Conservation (phyloP, 306 rosid genomes). For the Trifolium subterraneum region DNA sequence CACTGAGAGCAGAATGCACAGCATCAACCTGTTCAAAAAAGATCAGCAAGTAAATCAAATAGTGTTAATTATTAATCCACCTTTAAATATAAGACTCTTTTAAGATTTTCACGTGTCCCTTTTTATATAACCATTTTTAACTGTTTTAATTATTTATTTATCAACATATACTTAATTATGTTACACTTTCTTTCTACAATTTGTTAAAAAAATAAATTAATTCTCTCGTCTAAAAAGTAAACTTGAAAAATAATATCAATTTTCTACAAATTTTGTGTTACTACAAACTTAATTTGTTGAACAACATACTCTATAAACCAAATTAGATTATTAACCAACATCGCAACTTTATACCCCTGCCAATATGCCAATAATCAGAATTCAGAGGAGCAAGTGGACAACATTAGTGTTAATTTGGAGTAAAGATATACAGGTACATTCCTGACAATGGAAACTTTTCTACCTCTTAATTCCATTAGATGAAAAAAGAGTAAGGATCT, state of each 20-base stretch:
- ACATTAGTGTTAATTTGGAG: slow-evolving; percentile 1
- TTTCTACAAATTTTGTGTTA: background rate
- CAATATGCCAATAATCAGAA: slow-evolving; percentile 8
- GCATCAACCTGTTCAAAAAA: slow-evolving; percentile 74
- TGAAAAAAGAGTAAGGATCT: slow-evolving; percentile 13
- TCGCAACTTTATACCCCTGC: background rate
- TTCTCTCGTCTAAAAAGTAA: no score
- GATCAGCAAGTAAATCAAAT: background rate
- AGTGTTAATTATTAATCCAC: background rate
- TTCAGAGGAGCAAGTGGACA: slow-evolving; percentile 1
- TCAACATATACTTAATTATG: no score
- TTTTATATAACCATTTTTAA: background rate
- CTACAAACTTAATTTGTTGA: background rate
- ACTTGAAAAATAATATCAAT: background rate
- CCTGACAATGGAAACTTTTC: slow-evolving; percentile 1
- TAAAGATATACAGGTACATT: background rate
- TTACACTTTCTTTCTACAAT: background rate
- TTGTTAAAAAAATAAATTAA: background rate
- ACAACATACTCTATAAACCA: background rate
- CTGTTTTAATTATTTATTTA: background rate
- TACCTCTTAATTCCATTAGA: slow-evolving; percentile 22
- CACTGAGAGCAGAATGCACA: slow-evolving; percentile 73
- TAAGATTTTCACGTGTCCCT: background rate
- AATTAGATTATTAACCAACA: background rate
- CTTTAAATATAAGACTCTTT: background rate